Base-by-base conservation (phyloP, 179 eudicot genomes). In the Amaranthus tricolor region DNA sequence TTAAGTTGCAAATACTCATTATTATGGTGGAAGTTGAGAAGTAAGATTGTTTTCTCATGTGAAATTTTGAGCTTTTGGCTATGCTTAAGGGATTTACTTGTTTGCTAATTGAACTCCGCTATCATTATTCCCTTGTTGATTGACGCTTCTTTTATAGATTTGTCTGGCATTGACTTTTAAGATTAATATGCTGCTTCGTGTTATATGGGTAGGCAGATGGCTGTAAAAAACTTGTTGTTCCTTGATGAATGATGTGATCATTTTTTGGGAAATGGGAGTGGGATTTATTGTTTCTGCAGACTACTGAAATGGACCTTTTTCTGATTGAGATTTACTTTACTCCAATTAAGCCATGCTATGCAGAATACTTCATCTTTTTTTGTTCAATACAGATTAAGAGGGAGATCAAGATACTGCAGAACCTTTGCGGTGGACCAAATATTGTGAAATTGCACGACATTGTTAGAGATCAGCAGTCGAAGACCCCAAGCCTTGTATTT, bases 351-450 rank as follows among this genome's bases (percentile, higher is more conserved):
- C 68, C 54, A 17, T 17, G 20, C 59, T 68, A 12, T 57, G 60
- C 31, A n/a, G 12, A 15, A 62, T 64, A 78, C 65, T 59, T 19
- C 31, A 14, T 60, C 16, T 66, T 52, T 64, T 78, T 54, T 0
- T 67, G 73, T 20, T 72, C 11, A 76, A 49, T 84, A 81, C 95
- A 95, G 97, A 92, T 92, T 84, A 90, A 88, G 86, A 90, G 97
- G 87, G 97, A 92, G 83, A 92, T 92, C 13, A 92, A 95, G 71
- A 95, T 95, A 70, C 76, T 95, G 68, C 98, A 94, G 84, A 92
- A 94, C 79, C 88, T 94, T 50, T 94, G 97, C 74, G 97, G 98
- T 24, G 97, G 98, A 59, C 97, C 97, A 58, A 94, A 94, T 82
- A 90, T 92, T 81, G 88, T 94, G 80, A 92, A 94, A 76, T 82